Evolutionary conservation across 441 rosid genomes (phyloP).

Genomic region (Populus hybrid): DNA sequence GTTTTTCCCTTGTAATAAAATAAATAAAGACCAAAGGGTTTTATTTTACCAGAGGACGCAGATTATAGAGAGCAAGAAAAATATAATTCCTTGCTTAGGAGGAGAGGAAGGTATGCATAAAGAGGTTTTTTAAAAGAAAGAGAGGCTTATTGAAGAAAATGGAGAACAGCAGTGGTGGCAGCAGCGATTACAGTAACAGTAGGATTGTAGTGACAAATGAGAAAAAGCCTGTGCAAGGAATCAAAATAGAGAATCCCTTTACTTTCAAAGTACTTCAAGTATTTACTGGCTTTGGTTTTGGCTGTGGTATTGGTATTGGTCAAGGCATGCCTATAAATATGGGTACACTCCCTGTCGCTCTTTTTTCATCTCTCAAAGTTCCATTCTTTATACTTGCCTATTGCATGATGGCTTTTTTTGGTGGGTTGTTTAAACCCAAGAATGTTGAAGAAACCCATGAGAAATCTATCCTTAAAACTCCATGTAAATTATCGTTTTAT

Average conservation of each 20-base stretch:
- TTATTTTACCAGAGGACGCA: conserved; percentile 2
- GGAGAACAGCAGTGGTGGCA: conserved; percentile 27
- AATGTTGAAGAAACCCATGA: conserved; percentile 22
- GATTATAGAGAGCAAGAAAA: conserved; percentile 2
- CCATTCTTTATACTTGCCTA: background rate
- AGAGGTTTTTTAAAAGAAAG: background rate
- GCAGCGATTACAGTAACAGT: conserved; percentile 11
- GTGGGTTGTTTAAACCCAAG: conserved; percentile 33
- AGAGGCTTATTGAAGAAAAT: conserved; percentile 27
- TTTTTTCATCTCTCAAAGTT: background rate
- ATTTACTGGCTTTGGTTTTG: conserved; percentile 91
- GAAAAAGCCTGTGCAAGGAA: conserved; percentile 41
- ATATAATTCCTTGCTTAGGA: background rate
- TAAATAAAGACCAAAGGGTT: background rate
- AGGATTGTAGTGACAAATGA: conserved; percentile 37
- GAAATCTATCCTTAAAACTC: conserved; percentile 21
- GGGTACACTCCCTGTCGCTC: conserved; percentile 36
- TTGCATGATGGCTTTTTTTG: conserved; percentile 31
- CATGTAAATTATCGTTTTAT: conserved; percentile 21
- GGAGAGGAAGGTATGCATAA: conserved; percentile 1
- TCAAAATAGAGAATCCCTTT: conserved; percentile 71
- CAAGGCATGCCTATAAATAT: conserved; percentile 73
- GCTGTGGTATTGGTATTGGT: conserved; percentile 94
- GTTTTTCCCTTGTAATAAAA: background rate
- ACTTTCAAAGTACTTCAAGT: conserved; percentile 84